phyloP scores from a whole-genome alignment of 805 yeast genomes.

The Tetrapisispora nanseiensis region DNA sequence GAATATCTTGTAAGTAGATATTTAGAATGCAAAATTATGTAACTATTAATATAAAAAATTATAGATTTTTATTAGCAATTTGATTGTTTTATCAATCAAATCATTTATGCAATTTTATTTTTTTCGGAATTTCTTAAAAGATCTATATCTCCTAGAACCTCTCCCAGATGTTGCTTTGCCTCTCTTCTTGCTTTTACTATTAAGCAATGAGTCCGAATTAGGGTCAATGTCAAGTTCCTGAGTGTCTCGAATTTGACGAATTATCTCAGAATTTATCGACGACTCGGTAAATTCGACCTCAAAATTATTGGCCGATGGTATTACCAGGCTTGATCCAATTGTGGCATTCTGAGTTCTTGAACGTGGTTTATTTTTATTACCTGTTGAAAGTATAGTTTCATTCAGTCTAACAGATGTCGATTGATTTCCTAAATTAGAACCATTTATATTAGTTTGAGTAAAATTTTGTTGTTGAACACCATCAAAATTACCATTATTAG shows the following conservation, averaged over 20 bases:
- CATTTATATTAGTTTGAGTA: too few species aligned
- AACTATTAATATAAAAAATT: not conserved
- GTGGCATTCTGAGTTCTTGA: too few species aligned
- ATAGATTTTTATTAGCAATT: conserved; percentile 1
- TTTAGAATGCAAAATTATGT: conserved; percentile 1
- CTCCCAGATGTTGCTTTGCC: conserved; percentile 5
- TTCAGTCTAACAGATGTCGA: too few species aligned
- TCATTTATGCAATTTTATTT: not conserved
- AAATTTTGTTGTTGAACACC: too few species aligned
- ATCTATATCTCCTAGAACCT: conserved; percentile 6
- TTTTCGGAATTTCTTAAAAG: not conserved
- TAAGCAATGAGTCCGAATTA: not conserved
- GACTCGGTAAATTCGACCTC: not conserved
- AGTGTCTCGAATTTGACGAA: conserved; percentile 13
- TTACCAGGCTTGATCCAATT: too few species aligned
- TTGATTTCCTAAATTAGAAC: too few species aligned
- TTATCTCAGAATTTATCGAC: conserved; percentile 9
- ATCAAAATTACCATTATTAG: not conserved
- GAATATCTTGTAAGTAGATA: not conserved
- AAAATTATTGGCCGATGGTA: not conserved
- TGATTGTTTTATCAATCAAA: not conserved
- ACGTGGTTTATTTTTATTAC: not conserved
- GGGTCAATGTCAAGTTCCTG: conserved; percentile 3
- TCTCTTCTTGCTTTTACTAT: not conserved
- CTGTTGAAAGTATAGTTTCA: not conserved